Conservation (phyloP, 108 stramenopile species). For the Pseudonitzschia delicatissima region DNA sequence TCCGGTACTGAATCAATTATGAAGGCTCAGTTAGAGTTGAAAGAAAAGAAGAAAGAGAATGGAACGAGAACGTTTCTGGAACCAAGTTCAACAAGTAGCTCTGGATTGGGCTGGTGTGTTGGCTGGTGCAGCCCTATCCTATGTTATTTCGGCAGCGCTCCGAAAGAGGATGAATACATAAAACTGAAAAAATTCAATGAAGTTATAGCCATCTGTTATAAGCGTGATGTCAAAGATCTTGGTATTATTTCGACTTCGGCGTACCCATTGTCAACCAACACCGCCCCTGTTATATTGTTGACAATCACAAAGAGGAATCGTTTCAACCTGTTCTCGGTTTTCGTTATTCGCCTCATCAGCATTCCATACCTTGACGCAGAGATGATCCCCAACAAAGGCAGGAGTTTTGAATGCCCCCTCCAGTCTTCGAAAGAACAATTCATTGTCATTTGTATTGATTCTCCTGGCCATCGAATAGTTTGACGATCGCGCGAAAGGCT, state of each 20-base stretch:
- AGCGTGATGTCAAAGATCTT: not conserved
- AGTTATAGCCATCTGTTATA: too few relatives aligned
- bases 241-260: conserved; percentile 8
- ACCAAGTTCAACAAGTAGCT: conserved; percentile 25
- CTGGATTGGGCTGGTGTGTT: conserved; percentile 47
- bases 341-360: not conserved
- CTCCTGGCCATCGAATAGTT: not conserved
- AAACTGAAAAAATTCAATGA: too few relatives aligned
- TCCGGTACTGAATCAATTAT: conserved; percentile 36
- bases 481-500: conserved; percentile 59
- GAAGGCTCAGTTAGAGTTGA: conserved; percentile 33
- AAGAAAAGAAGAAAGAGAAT: conserved; percentile 34
- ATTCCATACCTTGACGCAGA: conserved; percentile 48
- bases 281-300: conserved; percentile 15
- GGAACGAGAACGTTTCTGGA: conserved; percentile 51
- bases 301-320: conserved; percentile 20
- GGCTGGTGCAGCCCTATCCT: conserved; percentile 46
- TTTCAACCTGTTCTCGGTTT: not conserved
- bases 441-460: not conserved
- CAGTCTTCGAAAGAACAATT: conserved; percentile 7
- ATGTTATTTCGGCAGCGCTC: conserved; percentile 32
- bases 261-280: conserved; percentile 23
- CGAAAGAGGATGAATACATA: conserved; percentile 20
- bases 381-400: conserved; percentile 56
- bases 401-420: conserved; percentile 61